These are phyloP conservation scores for Murraya paniculata DNA, from an alignment of 345 rosid genomes.

Conservation along the genomic window DNA sequence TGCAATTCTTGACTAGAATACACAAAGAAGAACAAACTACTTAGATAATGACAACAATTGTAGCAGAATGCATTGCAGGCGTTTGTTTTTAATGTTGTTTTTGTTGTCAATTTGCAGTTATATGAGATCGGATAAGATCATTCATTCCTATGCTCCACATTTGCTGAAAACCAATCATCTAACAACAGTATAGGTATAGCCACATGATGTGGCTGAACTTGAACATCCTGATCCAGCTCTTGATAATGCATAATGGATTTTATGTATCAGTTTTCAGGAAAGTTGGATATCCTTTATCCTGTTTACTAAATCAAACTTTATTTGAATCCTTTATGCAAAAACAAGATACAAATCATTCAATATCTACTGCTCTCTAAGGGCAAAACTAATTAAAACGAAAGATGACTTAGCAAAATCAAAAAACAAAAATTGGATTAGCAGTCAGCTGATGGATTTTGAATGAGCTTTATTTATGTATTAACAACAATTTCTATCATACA, in stretches of 20 bases:
- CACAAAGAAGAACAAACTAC: slow-evolving; percentile 4
- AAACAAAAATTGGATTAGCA: slow-evolving; percentile 1
- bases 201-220: background rate
- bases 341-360: background rate
- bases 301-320: background rate
- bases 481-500: slow-evolving; percentile 1
- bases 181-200: too few relatives aligned
- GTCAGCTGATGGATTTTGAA: background rate
- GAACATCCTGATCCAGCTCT: background rate
- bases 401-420: background rate
- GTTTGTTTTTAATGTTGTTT: background rate
- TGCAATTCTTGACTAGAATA: background rate
- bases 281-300: background rate
- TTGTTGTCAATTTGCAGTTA: background rate
- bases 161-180: background rate
- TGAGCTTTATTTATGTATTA: slow-evolving; percentile 4
- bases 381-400: background rate
- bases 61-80: background rate
- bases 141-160: background rate
- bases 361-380: background rate
- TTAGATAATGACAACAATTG: slow-evolving; percentile 9
- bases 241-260: background rate
- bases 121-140: background rate
- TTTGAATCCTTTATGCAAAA: background rate
- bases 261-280: background rate